phyloP scores from a whole-genome alignment of 2,329 filamentous ascomycete genomes.

The Lachnellula cervina region DNA sequence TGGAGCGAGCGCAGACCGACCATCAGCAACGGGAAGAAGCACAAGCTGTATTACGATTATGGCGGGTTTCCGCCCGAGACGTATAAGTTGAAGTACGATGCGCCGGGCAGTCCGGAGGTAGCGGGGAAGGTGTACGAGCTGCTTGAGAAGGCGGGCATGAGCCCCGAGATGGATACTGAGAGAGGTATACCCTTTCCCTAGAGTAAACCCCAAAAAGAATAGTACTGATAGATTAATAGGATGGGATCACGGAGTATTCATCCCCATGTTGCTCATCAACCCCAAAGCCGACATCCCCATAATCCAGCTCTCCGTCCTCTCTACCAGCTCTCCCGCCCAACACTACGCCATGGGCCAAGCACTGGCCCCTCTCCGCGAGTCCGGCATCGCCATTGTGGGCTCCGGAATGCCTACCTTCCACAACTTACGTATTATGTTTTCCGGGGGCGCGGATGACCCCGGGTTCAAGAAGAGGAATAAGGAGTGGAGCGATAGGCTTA shows the following conservation, averaged over 20 bases:
- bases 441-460: conserved; percentile 47
- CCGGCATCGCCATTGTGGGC: conserved; percentile 63
- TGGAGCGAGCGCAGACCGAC: conserved; percentile 58
- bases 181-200: conserved; percentile 16
- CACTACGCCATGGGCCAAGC: conserved; percentile 66
- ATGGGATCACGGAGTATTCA: conserved; percentile 65
- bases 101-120: conserved; percentile 49
- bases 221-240: conserved; percentile 8
- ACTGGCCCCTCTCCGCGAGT: conserved; percentile 59
- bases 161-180: conserved; percentile 19
- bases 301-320: conserved; percentile 62
- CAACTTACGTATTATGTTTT: conserved; percentile 53
- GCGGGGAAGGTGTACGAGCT: conserved; percentile 45
- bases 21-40: conserved; percentile 46
- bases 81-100: conserved; percentile 52
- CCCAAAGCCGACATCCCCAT: conserved; percentile 48
- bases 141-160: conserved; percentile 40
- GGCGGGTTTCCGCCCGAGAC: conserved; percentile 52
- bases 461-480: conserved; percentile 51
- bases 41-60: conserved; percentile 53
- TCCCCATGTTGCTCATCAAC: conserved; percentile 24
- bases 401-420: conserved; percentile 70
- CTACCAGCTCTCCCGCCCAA: conserved; percentile 56
- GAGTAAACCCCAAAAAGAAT: neutral
- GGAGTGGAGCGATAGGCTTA: conserved; percentile 46